Evolutionary conservation across 768 basidiomycete species (phyloP).

Genomic region (Suillus ampliporus): DNA sequence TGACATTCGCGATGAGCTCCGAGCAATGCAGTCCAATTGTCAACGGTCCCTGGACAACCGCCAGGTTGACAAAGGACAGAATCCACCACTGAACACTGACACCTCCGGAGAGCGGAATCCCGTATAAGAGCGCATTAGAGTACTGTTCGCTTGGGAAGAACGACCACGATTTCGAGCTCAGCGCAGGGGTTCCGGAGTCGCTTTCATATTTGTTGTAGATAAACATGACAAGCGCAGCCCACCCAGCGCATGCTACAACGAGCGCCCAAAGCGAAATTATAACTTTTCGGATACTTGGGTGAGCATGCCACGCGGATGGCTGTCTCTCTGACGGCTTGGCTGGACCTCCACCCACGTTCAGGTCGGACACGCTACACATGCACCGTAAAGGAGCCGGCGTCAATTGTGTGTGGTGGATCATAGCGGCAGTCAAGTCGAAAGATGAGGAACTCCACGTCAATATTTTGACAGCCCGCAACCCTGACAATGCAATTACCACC

Average conservation of each 20-base stretch:
- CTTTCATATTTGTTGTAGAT: neutral
- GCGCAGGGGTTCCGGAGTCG: too few species aligned
- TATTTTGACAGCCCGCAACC: conserved; percentile 6
- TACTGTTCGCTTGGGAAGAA: conserved; percentile 27
- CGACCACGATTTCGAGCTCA: conserved; percentile 21
- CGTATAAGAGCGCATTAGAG: conserved; percentile 30
- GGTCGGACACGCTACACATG: conserved; percentile 14
- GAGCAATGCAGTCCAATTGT: conserved; percentile 34
- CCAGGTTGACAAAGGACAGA: conserved; percentile 34
- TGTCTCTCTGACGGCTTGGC: neutral
- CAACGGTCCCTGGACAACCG: conserved; percentile 32
- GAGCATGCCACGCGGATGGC: conserved; percentile 5
- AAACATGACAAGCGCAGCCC: neutral
- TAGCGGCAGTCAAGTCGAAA: conserved; percentile 9
- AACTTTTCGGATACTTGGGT: conserved; percentile 2
- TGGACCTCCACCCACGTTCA: neutral
- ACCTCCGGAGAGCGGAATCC: conserved; percentile 28
- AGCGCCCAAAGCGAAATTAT: conserved; percentile 3
- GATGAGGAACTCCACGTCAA: conserved; percentile 19
- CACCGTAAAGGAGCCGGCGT: conserved; percentile 10
- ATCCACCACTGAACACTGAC: conserved; percentile 31
- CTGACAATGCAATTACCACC: conserved; percentile 11
- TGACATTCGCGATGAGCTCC: conserved; percentile 33
- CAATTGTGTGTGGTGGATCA: conserved; percentile 11
- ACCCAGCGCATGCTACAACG: conserved; percentile 1